Evolutionary conservation across 495 filamentous ascomycete species (phyloP), one percentile per base, ranked within the genome.

Genomic region (Astrocystis sublimbata): DNA sequence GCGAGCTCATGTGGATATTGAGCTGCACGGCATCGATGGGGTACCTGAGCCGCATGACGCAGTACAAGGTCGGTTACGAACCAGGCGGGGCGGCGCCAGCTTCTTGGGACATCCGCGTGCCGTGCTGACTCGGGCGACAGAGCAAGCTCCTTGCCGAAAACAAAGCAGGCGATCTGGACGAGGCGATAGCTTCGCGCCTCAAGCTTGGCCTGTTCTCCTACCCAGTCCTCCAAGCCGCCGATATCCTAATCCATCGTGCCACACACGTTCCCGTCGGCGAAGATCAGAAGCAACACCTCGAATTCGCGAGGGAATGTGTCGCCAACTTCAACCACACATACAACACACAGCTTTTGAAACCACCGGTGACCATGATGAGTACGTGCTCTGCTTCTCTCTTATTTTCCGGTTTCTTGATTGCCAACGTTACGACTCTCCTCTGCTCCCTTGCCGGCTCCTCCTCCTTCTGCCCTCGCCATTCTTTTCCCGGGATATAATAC

Each of bases 221-320:
- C 70, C 94, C 94, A 13, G 91, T 98, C 23, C 84, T 98, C 12
- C 93, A 97, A 72, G 93, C 94, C 28, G 94, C 96, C 33, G 94
- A 98, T 74, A 91, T 98, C 45, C 83, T 98, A 24, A 81, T 96
- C 13, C 91, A 98, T 71, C 80, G 87, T 38, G 86, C 93, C 40
- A 98, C 96, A 0, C 92, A 97, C 81, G 94, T 98, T 52, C 94
- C 94, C 38, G 93, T 98, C 2, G 94, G 94, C 31, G 90, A 92
- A 63, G 94, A 98, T 71, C 94, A 98, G 75, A 78, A 76, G 50
- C 94, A 98, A 70, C 94, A 98, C 73, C 82, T 98, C 45, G 96
- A 98, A 73, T 96, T 97, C 70, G 86, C 92, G 13, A 80, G 94
- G 54, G 86, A 93, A 65, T 87, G 89, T 61, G 94, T 88, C 24